phyloP scores from a whole-genome alignment of 306 rosid genomes.

The Urtica urens region DNA sequence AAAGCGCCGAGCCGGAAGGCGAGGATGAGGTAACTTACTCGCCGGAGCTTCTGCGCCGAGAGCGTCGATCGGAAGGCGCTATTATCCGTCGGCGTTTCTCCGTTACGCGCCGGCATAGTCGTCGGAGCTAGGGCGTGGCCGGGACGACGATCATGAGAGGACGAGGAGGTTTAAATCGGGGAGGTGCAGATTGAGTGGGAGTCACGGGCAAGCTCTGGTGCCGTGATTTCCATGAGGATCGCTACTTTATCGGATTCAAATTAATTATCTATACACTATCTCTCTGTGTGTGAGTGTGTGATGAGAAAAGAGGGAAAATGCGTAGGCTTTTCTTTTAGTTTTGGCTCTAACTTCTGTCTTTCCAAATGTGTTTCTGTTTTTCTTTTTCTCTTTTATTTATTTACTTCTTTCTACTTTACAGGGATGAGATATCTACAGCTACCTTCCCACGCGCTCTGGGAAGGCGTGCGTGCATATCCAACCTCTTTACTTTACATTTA shows the following conservation, averaged over 20 bases:
- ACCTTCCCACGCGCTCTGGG: too few relatives aligned
- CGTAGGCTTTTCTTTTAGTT: too few relatives aligned
- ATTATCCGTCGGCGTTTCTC: conserved; percentile 24
- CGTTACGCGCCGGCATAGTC: conserved; percentile 28
- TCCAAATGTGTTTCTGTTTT: too few relatives aligned
- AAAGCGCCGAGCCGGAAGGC: conserved; percentile 66
- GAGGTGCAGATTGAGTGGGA: neutral
- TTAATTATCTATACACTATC: too few relatives aligned
- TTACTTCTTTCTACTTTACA: too few relatives aligned
- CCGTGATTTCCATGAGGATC: conserved; percentile 26
- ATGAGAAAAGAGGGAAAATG: neutral
- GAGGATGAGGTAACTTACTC: conserved; percentile 70
- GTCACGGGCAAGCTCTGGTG: conserved; percentile 31
- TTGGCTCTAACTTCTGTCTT: too few relatives aligned
- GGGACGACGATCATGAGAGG: conserved; percentile 10
- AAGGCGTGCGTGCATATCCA: too few relatives aligned
- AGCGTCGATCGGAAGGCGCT: conserved; percentile 73
- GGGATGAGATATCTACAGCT: too few relatives aligned
- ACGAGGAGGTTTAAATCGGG: neutral
- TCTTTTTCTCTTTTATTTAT: too few relatives aligned
- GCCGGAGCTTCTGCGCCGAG: conserved; percentile 74
- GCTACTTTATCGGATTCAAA: too few relatives aligned
- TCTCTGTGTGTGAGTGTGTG: too few relatives aligned
- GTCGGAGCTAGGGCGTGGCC: neutral
- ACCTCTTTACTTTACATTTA: too few relatives aligned